These are phyloP conservation scores for Ophiosphaerella herpotricha DNA, from an alignment of 2,329 filamentous ascomycete species.

Conservation along the genomic window DNA sequence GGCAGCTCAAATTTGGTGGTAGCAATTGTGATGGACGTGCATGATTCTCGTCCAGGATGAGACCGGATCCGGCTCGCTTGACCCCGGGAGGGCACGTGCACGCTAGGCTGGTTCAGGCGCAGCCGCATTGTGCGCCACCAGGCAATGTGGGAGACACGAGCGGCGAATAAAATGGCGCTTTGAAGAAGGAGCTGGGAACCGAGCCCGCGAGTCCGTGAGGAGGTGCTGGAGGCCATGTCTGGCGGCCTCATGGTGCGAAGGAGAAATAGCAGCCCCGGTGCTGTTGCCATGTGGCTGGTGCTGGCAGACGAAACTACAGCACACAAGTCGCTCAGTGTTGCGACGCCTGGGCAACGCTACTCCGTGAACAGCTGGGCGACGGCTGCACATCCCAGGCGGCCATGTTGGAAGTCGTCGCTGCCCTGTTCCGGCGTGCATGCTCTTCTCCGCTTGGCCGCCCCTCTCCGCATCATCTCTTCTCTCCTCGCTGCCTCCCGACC, in stretches of 20 bases:
- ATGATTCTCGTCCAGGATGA: conserved; percentile 23
- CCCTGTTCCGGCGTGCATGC: conserved; percentile 21
- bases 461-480: conserved; percentile 9
- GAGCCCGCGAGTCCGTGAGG: background rate
- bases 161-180: too few species aligned
- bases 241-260: too few species aligned
- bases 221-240: too few species aligned
- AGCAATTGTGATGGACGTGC: conserved; percentile 28
- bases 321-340: conserved; percentile 12
- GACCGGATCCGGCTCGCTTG: background rate
- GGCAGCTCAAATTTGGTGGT: conserved; percentile 1
- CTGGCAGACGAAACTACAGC: conserved; percentile 36
- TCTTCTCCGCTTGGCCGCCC: conserved; percentile 28
- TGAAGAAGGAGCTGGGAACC: background rate
- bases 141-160: background rate
- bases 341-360: conserved; percentile 10
- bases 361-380: conserved; percentile 9
- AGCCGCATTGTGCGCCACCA: background rate
- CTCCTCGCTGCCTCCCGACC: conserved; percentile 8
- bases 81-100: conserved; percentile 10
- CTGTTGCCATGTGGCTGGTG: too few species aligned
- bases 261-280: too few species aligned
- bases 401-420: conserved; percentile 26
- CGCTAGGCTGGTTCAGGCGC: conserved; percentile 12
- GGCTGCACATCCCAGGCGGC: conserved; percentile 24